Conservation (phyloP, 768 basidiomycete genomes). For the Naganishia randhawae region DNA sequence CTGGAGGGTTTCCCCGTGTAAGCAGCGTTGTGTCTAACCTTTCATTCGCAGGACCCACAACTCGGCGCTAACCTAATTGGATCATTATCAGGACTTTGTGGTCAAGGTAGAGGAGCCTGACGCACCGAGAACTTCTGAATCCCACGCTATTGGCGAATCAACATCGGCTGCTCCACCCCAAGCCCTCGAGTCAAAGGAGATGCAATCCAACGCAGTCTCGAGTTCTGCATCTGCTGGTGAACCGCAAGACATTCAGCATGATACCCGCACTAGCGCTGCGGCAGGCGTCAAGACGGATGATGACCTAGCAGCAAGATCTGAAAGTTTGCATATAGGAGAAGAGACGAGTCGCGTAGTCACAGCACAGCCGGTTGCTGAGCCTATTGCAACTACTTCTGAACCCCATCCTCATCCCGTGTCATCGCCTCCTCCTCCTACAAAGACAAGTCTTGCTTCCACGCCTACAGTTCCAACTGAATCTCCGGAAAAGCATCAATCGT, state of each 20-base stretch:
- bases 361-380: not conserved
- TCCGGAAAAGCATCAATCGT: slow-evolving; percentile 30
- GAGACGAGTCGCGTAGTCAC: not conserved
- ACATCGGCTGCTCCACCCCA: not conserved
- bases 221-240: not conserved
- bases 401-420: not conserved
- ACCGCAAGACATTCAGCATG: not conserved
- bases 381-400: not conserved
- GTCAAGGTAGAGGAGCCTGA: slow-evolving; percentile 32
- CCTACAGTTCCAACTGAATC: slow-evolving; percentile 15
- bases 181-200: not conserved
- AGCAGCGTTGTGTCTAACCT: not conserved
- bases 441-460: slow-evolving; percentile 9
- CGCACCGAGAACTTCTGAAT: not conserved
- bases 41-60: not conserved
- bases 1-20: slow-evolving; percentile 49
- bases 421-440: not conserved
- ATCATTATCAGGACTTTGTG: slow-evolving; percentile 43
- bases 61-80: not conserved
- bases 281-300: not conserved
- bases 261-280: not conserved
- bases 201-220: not conserved
- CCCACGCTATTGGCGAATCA: not conserved
- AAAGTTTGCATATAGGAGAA: not conserved
- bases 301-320: not conserved